Evolutionary conservation across 495 filamentous ascomycete species (phyloP), one percentile per base, ranked within the genome.

Genomic region (Lophiotrema nucula): DNA sequence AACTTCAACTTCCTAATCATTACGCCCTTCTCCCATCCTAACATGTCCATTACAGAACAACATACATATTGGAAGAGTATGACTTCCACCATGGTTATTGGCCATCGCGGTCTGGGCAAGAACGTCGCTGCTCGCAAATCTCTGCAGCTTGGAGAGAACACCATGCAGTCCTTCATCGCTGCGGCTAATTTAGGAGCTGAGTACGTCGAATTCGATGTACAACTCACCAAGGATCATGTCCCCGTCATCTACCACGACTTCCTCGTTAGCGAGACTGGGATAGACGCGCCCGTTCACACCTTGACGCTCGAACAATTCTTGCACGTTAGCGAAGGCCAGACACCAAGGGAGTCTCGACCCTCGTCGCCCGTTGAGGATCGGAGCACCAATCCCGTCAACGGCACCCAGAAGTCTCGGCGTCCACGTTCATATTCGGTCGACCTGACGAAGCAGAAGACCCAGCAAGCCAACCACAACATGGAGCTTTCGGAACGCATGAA

Each of bases 171-270:
- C 0, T 97, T 99, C 73, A 95, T 97, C 66, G 87, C 92, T 3
- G 95, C 95, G 0, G 91, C 92, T 1, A 97, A 96, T 57, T 75
- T 97, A 23, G 95, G 93, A 2, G 92, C 92, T 1, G 84, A 86
- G 16, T 95, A 95, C 67, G 90, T 97, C 51, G 92, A 97, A 71
- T 90, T 77, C 66, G 93, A 98, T 68, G 93, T 99, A 2, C 95
- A 99, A 69, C 78, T 99, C 44, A 99, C 95, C 16, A 99, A 99
- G 67, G 95, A 99, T 69, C 92, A 93, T 71, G 90, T 99, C 6
- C 95, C 95, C 16, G 92, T 99, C 65, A 96, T 99, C 64, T 99
- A 99, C 70, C 95, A 99, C 70, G 95, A 99, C 72, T 99, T 99
- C 65, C 78, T 99, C 15, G 93, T 99, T 70, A 96, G 90, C 69